Base-by-base conservation (phyloP, 116 monocot species). In the Cymodocea nodosa region DNA sequence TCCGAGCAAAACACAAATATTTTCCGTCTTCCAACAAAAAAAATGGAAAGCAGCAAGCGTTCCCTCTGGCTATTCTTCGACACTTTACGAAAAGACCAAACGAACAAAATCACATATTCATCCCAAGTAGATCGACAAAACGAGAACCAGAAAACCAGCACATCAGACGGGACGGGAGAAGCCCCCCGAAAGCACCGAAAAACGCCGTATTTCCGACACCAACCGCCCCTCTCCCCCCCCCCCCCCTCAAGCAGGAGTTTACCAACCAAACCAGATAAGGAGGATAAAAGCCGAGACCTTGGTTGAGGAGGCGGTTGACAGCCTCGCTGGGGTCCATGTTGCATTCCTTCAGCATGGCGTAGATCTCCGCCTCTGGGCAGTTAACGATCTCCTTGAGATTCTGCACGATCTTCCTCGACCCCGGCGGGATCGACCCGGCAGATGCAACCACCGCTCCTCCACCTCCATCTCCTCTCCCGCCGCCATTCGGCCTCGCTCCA, bases 371-470 rank as follows among this genome's bases (percentile, higher is more conserved):
- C 37, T 92, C 92, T 10, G 85, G 71, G 60, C 78, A 72, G 77
- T 84, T 87, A 57, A 87, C 87, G 80, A 91, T 91, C 87, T 91
- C 91, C 78, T 82, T 91, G 23, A 91, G 35, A 56, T 77, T 84
- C 77, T 82, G 84, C 54, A 91, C 91, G 64, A 87, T 76, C 81
- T 80, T 84, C 83, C 77, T 80, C 72, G 84, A 75, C 51, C 66
- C 65, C 66, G 75, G 36, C 56, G 85, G 92, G 64, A 88, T 88
- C 59, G 68, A 35, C 9, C 44, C 39, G 11, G 60, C 24, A 12
- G 35, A 12, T 1, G 17, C 35, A 6, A 15, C 23, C 35, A 35
- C 24, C 23, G 60, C 60, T 17, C 0, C 60, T 34, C 35, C 17
- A 16, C 34, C 44, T 44, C 44, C 30, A 23, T 12, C 60, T 60